These are phyloP conservation scores for Cadophora malorum DNA, from an alignment of 2,329 filamentous ascomycete species.

Conservation along the genomic window DNA sequence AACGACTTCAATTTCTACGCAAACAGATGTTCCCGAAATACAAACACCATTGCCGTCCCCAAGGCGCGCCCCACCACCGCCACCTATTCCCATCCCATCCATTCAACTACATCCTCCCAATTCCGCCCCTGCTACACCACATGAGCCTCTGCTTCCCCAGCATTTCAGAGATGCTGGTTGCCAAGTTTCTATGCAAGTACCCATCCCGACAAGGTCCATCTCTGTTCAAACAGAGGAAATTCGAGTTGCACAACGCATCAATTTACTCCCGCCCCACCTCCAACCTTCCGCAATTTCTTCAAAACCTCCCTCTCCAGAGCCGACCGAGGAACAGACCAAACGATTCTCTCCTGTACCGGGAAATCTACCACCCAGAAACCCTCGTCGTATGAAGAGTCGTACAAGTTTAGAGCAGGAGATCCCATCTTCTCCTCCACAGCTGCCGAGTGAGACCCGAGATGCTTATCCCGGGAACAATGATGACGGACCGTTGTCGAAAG, in stretches of 20 bases:
- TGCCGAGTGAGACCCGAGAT: conserved; percentile 58
- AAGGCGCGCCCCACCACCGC: conserved; percentile 43
- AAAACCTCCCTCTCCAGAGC: conserved; percentile 61
- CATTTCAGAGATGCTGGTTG: conserved; percentile 82
- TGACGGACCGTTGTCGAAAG: conserved; percentile 70
- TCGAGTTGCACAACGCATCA: conserved; percentile 77
- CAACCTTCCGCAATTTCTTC: conserved; percentile 78
- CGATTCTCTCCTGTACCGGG: conserved; percentile 60
- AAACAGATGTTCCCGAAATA: conserved; percentile 56
- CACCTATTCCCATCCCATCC: conserved; percentile 69
- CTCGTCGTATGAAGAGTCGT: conserved; percentile 58
- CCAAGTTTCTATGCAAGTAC: conserved; percentile 69
- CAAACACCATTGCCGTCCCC: conserved; percentile 32
- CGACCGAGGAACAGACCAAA: conserved; percentile 43
- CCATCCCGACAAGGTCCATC: conserved; percentile 53
- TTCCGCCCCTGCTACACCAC: conserved; percentile 81
- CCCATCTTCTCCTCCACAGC: conserved; percentile 55
- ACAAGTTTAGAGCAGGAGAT: conserved; percentile 53
- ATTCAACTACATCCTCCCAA: conserved; percentile 91
- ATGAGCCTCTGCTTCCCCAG: conserved; percentile 76
- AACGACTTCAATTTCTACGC: conserved; percentile 65
- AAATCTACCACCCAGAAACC: conserved; percentile 64
- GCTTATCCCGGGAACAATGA: conserved; percentile 82
- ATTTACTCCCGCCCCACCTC: conserved; percentile 77
- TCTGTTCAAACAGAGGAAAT: conserved; percentile 88